phyloP scores from a whole-genome alignment of 2,329 filamentous ascomycete species.

The Trichophyton simii region DNA sequence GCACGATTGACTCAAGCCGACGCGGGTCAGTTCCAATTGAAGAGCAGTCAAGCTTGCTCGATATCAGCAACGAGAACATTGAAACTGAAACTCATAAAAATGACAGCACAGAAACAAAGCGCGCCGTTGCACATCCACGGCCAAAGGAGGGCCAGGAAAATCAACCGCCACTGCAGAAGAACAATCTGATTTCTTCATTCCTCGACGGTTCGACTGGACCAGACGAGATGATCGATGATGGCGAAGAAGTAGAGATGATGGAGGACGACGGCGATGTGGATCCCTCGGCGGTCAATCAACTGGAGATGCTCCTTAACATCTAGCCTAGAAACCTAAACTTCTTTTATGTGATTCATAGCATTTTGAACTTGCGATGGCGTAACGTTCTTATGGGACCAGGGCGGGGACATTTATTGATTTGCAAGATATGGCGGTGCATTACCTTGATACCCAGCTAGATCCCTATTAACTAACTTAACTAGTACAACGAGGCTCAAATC shows the following conservation, averaged over 20 bases:
- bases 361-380: background rate
- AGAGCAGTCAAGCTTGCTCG: slow-evolving; percentile 4
- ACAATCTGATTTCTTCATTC: background rate
- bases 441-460: background rate
- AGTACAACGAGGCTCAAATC: background rate
- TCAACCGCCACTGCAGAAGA: background rate
- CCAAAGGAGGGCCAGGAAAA: background rate
- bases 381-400: background rate
- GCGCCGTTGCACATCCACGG: too few species aligned
- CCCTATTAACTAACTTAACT: background rate
- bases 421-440: background rate
- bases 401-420: background rate
- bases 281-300: slow-evolving; percentile 10
- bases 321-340: background rate
- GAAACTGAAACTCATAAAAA: background rate
- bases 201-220: background rate
- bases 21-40: background rate
- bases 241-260: slow-evolving; percentile 5
- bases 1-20: background rate
- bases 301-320: slow-evolving; percentile 9
- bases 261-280: slow-evolving; percentile 9
- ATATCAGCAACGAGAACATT: background rate
- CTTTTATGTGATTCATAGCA: background rate
- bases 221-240: background rate
- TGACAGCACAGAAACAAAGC: background rate